Evolutionary conservation across 108 stramenopile genomes (phyloP).

Genomic region (Thalassiosira profunda): DNA sequence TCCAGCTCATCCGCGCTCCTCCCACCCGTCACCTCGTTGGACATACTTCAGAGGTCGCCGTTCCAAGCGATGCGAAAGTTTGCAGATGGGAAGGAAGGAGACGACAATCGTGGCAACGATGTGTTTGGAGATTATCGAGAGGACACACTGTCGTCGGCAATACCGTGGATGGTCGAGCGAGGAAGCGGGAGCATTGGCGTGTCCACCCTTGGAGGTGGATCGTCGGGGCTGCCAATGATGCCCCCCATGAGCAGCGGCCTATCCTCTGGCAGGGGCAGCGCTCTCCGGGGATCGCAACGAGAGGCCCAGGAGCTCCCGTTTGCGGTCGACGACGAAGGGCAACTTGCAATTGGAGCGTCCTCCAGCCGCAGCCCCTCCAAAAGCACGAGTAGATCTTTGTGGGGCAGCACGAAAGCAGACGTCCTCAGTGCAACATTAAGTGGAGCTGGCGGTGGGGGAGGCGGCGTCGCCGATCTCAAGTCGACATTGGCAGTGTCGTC

Average conservation of each 20-base stretch:
- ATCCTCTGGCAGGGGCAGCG: not conserved
- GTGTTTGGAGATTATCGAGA: conserved; percentile 34
- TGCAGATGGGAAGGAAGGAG: not conserved
- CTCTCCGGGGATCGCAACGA: not conserved
- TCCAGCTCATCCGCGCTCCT: conserved; percentile 37
- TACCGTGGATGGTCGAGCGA: conserved; percentile 39
- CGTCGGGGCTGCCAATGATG: conserved; percentile 3
- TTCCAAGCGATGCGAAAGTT: conserved; percentile 5
- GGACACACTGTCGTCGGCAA: conserved; percentile 30
- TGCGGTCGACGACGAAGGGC: conserved; percentile 45
- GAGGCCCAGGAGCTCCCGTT: conserved; percentile 50
- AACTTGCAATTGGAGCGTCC: conserved; percentile 7
- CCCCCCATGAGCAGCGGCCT: not conserved
- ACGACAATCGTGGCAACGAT: conserved; percentile 8
- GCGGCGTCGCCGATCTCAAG: conserved; percentile 26
- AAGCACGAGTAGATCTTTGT: conserved; percentile 31
- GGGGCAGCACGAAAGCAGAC: conserved; percentile 18
- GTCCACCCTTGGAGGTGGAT: conserved; percentile 6
- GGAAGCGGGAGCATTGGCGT: conserved; percentile 20
- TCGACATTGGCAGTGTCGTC: conserved; percentile 42
- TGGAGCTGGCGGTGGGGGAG: not conserved
- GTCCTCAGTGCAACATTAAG: conserved; percentile 1
- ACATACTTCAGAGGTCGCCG: conserved; percentile 41
- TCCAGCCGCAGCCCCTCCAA: conserved; percentile 10
- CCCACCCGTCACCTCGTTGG: conserved; percentile 45